Evolutionary conservation across 164 flowering plant genomes (phyloP).

Genomic region (Kingdonia uniflora): DNA sequence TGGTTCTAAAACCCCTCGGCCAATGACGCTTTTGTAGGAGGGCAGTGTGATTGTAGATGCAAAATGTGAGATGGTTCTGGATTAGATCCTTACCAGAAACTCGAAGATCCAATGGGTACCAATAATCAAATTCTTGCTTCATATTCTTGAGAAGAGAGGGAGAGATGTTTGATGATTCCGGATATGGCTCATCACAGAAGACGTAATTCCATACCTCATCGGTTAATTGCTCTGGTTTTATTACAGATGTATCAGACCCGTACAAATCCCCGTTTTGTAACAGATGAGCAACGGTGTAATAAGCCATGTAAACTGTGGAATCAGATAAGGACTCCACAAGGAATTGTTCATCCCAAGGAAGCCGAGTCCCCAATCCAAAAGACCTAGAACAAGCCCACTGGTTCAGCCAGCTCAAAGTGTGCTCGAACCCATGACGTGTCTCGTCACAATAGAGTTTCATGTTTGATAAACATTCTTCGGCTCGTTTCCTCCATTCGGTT

Average conservation of each 20-base stretch:
- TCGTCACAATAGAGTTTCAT: too few species aligned
- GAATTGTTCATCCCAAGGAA: constrained; percentile 86
- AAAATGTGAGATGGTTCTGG: constrained; percentile 84
- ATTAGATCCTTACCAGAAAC: constrained; percentile 93
- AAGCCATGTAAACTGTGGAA: constrained; percentile 89
- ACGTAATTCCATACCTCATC: constrained; percentile 87
- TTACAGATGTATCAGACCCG: constrained; percentile 27
- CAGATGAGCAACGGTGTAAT: constrained; percentile 68
- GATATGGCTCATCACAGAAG: constrained; percentile 49
- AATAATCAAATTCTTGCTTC: constrained; percentile 92
- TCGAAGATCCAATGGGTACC: constrained; percentile 92
- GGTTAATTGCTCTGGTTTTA: constrained; percentile 68
- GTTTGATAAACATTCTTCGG: too few species aligned
- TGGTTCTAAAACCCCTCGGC: constrained; percentile 87
- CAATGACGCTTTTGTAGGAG: constrained; percentile 52
- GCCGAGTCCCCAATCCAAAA: constrained; percentile 72
- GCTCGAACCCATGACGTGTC: constrained; percentile 75
- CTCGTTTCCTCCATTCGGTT: too few species aligned
- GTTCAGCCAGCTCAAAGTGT: constrained; percentile 72
- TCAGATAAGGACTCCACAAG: constrained; percentile 92
- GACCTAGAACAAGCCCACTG: constrained; percentile 89
- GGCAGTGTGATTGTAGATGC: constrained; percentile 82
- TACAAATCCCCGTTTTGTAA: constrained; percentile 68
- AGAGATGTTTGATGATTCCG: constrained; percentile 37
- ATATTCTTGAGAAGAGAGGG: constrained; percentile 47